Evolutionary conservation across 129 eudicot genomes (phyloP), one percentile per base, ranked within the genome.

Genomic region (Escallonia rubra): DNA sequence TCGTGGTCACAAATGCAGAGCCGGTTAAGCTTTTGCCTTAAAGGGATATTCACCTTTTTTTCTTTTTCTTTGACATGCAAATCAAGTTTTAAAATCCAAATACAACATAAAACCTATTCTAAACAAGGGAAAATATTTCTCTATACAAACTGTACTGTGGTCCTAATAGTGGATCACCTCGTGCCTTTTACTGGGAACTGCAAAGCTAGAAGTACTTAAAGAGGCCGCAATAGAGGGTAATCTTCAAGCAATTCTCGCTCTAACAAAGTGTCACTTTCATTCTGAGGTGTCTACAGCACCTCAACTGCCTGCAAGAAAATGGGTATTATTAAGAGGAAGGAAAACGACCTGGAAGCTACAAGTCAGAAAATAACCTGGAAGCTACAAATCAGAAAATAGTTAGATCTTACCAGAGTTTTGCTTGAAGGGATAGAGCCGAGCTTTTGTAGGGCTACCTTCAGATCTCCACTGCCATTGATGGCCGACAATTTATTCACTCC

Each of bases 241-340:
- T 92, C 89, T 77, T 88, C 89, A 7, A 91, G 95, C 65, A 85
- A 75, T 69, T 91, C 96, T 63, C 89, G 78, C 67, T 91, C 96
- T 12, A 89, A 77, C 59, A 91, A 76, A 6, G 90, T 83, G 59
- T 88, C 98, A 5, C 78, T 83, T 82, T 92, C 95, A 23, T 82
- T 81, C 75, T 92, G 98, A 11, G 98, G 98, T 59, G 98, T 92
- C 98, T 95, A 92, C 43, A 92, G 72, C 64, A 92, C 89, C 84
- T 86, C 98, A 34, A 92, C 98, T 8, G 98, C 98, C 98, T 88
- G 91, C 66, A 75, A 54, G 57, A 70, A 54, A 59, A 77, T 12
- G 9, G 39, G 59, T 11, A 41, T 63, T 52, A 52, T 52, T 40
- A 39, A 9, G 43, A 63, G 8, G 1, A 7, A 54, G 53, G 8